Percentiles rank a stretch among this genome's conserved stretches.
Conservation (phyloP, 345 rosid genomes). For the Viola odorata region DNA sequence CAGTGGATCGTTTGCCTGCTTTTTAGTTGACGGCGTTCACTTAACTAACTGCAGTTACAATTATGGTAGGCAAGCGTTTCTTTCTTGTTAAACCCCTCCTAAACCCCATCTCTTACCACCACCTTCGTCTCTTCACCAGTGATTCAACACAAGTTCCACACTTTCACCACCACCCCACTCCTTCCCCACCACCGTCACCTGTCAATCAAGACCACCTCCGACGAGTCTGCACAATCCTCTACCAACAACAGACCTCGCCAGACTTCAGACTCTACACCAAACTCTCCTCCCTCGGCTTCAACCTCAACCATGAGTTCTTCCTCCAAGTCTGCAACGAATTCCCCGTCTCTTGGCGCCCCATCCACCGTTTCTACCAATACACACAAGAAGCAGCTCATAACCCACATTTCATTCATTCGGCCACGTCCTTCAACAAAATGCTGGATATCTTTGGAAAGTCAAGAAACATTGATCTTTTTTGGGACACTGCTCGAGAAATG, state of each 20-base stretch:
- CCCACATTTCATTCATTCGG: slow-evolving; percentile 39
- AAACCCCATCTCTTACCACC: neutral
- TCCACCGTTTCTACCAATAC: slow-evolving; percentile 65
- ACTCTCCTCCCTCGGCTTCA: slow-evolving; percentile 39
- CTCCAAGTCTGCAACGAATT: slow-evolving; percentile 84
- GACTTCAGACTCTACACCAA: slow-evolving; percentile 55
- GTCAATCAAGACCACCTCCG: slow-evolving; percentile 53
- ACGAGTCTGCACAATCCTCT: slow-evolving; percentile 72
- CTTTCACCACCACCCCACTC: neutral
- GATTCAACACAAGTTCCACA: slow-evolving; percentile 3
- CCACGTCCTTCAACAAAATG: slow-evolving; percentile 61
- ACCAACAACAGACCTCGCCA: slow-evolving; percentile 65
- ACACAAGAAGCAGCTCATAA: slow-evolving; percentile 22
- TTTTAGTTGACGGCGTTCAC: too few species aligned
- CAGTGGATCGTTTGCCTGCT: too few species aligned
- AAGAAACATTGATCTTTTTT: slow-evolving; percentile 68
- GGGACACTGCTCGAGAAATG: slow-evolving; percentile 46
- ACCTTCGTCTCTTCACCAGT: slow-evolving; percentile 11
- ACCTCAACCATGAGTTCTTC: slow-evolving; percentile 63
- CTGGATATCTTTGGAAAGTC: slow-evolving; percentile 53
- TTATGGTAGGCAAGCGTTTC: slow-evolving; percentile 1
- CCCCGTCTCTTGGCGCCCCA: slow-evolving; percentile 80
- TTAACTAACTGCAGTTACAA: too few species aligned
- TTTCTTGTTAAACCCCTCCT: neutral
- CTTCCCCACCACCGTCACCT: slow-evolving; percentile 15